Conservation (phyloP, 148 eudicot species). For the Chenopodium formosanum region DNA sequence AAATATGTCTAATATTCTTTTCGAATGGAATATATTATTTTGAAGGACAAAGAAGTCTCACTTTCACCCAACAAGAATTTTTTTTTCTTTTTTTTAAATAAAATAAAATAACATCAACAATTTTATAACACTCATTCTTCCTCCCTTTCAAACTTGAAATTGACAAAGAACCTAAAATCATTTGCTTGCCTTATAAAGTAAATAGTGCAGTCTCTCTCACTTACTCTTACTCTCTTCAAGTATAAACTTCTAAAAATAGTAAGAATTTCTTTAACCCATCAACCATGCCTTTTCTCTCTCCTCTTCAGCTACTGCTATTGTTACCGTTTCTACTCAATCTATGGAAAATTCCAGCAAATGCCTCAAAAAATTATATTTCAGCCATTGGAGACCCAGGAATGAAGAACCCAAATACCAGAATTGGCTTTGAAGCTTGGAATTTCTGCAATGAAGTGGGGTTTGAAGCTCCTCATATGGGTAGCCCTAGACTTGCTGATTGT, state of each 20-base stretch:
- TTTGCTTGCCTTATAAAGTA: background rate
- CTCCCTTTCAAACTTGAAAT: too few species aligned
- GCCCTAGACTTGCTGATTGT: constrained; percentile 43
- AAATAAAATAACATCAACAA: too few species aligned
- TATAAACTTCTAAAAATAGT: too few species aligned
- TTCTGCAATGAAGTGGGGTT: constrained; percentile 41
- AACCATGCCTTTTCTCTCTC: constrained; percentile 4
- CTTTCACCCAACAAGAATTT: background rate
- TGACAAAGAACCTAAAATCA: too few species aligned
- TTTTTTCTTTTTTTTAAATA: too few species aligned
- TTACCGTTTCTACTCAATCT: constrained; percentile 11
- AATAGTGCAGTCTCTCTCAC: too few species aligned
- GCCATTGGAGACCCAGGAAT: constrained; percentile 43
- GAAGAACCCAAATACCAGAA: constrained; percentile 34
- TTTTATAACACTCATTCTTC: background rate
- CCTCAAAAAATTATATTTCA: constrained; percentile 13
- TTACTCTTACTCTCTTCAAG: too few species aligned
- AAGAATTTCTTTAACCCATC: background rate
- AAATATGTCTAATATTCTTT: too few species aligned
- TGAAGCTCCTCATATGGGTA: constrained; percentile 37
- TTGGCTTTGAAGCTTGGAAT: constrained; percentile 41
- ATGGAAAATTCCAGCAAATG: constrained; percentile 5
- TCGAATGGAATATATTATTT: too few species aligned
- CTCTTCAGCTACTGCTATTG: constrained; percentile 1
- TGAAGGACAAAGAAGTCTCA: background rate